Base-by-base conservation (phyloP, 2,329 filamentous ascomycete genomes). In the Monosporascus sp. region DNA sequence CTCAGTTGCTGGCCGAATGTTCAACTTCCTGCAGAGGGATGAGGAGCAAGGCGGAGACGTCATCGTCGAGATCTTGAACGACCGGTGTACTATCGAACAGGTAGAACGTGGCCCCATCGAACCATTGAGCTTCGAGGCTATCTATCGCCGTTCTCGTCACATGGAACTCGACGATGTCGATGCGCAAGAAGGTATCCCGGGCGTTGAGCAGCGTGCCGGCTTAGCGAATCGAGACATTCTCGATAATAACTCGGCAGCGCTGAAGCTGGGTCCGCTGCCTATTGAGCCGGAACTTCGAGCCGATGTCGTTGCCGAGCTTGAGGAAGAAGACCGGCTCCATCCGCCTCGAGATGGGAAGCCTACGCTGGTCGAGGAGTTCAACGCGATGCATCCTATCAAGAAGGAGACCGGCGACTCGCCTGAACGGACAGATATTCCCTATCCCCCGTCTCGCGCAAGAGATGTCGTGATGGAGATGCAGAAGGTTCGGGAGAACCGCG, bases 401-500 rank as follows among this genome's bases (percentile, higher is more conserved):
- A 94, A 97, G 70, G 92, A 96, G 36, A 88, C 88, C 50, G 87
- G 87, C 25, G 94, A 97, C 66, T 89, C 80, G 0, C 92, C 92
- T 2, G 86, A 77, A 48, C 83, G 92, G 44, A 79, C 87, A 17
- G 87, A 92, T 24, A 81, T 97, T 22, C 93, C 94, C 2, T 83
- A 95, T 22, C 94, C 94, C 1, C 88, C 91, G 5, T 95, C 93
- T 0, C 83, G 91, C 18, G 90, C 91, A 3, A 82, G 92, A 56
- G 94, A 99, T 63, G 91, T 99, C 7, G 84, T 90, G 27, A 89
- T 97, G 75, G 94, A 97, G 70, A 91, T 97, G 63, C 90, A 94
- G 65, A 94, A 93, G 67, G 85, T 97, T 9, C 89, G 90, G 59
- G 94, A 99, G 70, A 90, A 96, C 65, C 85, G 94, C 22, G 93